Percentiles rank a stretch among this genome's conserved stretches.
Conservation (phyloP, 2,329 filamentous ascomycete species). For the Botrytis galanthina region DNA sequence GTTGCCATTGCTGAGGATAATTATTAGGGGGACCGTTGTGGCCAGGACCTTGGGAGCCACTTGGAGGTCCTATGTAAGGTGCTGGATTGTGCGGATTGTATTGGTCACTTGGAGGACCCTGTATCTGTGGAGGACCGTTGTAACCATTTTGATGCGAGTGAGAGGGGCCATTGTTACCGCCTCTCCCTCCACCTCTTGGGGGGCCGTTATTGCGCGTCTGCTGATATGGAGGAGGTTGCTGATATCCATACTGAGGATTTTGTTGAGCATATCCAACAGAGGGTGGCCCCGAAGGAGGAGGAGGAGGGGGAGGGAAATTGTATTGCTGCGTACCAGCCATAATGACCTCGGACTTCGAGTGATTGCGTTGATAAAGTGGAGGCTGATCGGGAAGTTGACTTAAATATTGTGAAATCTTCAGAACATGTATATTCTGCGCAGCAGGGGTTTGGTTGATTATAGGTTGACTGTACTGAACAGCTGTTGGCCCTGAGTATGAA, state of each 20-base stretch:
- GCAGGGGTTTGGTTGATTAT: not conserved
- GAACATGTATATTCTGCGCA: not conserved
- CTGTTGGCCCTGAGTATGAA: not conserved
- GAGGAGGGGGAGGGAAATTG: slow-evolving; percentile 39
- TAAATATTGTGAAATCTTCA: not conserved
- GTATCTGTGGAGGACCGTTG: slow-evolving; percentile 31
- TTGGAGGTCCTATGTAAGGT: slow-evolving; percentile 39
- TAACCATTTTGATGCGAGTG: slow-evolving; percentile 35
- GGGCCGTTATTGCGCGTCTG: slow-evolving; percentile 37
- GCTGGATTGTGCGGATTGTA: slow-evolving; percentile 36
- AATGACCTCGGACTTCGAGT: not conserved
- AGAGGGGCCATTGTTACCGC: slow-evolving; percentile 33
- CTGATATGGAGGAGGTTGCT: slow-evolving; percentile 32
- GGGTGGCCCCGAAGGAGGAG: slow-evolving; percentile 35
- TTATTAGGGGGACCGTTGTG: slow-evolving; percentile 28
- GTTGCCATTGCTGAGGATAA: slow-evolving; percentile 35
- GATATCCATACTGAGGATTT: slow-evolving; percentile 35
- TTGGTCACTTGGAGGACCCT: slow-evolving; percentile 31
- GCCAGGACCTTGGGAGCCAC: slow-evolving; percentile 29
- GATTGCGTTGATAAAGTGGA: not conserved
- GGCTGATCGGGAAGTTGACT: not conserved
- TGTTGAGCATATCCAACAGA: slow-evolving; percentile 33
- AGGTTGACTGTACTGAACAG: not conserved
- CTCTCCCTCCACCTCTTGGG: slow-evolving; percentile 36
- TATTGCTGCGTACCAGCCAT: slow-evolving; percentile 38